These are phyloP conservation scores for Pseudovirgaria hyperparasitica DNA, from an alignment of 2,329 filamentous ascomycete species.

Conservation along the genomic window DNA sequence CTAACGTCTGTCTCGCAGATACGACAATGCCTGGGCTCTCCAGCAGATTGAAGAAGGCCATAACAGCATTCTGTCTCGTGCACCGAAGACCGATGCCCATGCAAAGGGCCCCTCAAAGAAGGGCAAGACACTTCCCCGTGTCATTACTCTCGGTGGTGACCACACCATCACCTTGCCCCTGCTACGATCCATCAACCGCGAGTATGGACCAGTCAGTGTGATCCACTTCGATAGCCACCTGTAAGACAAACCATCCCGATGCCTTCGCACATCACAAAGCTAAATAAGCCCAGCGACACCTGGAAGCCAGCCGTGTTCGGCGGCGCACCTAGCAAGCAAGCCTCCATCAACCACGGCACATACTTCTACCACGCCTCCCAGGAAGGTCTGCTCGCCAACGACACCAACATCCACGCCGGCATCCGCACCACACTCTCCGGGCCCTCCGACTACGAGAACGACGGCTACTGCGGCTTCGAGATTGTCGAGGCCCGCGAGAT, in stretches of 20 bases:
- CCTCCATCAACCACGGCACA: slow-evolving; percentile 73
- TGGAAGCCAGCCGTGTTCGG: slow-evolving; percentile 83
- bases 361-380: slow-evolving; percentile 76
- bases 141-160: slow-evolving; percentile 59
- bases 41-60: slow-evolving; percentile 80
- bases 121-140: slow-evolving; percentile 62
- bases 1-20: slow-evolving; percentile 35
- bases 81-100: slow-evolving; percentile 55
- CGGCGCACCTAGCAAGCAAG: slow-evolving; percentile 62
- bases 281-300: slow-evolving; percentile 27
- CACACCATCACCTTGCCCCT: slow-evolving; percentile 50
- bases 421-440: slow-evolving; percentile 74
- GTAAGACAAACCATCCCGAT: slow-evolving; percentile 19
- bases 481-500: slow-evolving; percentile 67
- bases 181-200: slow-evolving; percentile 45
- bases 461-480: slow-evolving; percentile 73
- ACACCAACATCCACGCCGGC: slow-evolving; percentile 77
- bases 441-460: slow-evolving; percentile 70
- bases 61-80: slow-evolving; percentile 58
- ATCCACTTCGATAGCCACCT: slow-evolving; percentile 52
- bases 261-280: slow-evolving; percentile 7
- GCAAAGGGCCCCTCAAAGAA: slow-evolving; percentile 56
- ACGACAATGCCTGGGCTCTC: slow-evolving; percentile 71
- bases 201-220: slow-evolving; percentile 55
- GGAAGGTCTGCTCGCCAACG: slow-evolving; percentile 67